These are phyloP conservation scores for Botrytis sinoallii DNA, from an alignment of 2,329 filamentous ascomycete species.

Conservation along the genomic window DNA sequence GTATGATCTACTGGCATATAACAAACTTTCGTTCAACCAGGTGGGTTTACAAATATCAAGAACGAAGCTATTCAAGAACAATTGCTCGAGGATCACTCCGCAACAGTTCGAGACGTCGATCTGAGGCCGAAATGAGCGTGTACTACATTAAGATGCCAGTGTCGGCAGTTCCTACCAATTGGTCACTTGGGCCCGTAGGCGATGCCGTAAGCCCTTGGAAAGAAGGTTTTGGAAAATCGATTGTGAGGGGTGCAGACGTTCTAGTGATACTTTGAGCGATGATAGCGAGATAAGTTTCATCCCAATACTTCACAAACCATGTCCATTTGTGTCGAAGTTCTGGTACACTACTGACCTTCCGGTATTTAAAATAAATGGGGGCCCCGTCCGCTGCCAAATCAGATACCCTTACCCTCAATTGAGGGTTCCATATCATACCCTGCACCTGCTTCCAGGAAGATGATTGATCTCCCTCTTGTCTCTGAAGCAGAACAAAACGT, in stretches of 20 bases:
- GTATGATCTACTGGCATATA: conserved; percentile 7
- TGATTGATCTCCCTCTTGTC: conserved; percentile 14
- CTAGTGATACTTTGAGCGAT: conserved; percentile 9
- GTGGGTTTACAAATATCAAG: conserved; percentile 8
- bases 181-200: neutral
- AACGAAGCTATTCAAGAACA: conserved; percentile 14
- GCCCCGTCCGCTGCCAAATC: conserved; percentile 9
- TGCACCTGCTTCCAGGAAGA: neutral
- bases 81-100: conserved; percentile 16
- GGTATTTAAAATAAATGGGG: neutral
- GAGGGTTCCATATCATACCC: neutral
- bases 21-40: neutral
- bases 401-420: neutral
- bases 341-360: conserved; percentile 2
- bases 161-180: conserved; percentile 19
- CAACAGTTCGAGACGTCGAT: conserved; percentile 14
- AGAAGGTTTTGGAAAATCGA: conserved; percentile 8
- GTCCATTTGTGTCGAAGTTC: neutral
- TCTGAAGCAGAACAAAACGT: conserved; percentile 2
- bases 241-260: conserved; percentile 8
- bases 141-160: neutral
- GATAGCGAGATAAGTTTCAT: conserved; percentile 3
- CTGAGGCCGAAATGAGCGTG: neutral
- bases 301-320: conserved; percentile 8
- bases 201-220: neutral